Evolutionary conservation across 495 filamentous ascomycete species (phyloP).

Genomic region (Penicilliopsis zonata): DNA sequence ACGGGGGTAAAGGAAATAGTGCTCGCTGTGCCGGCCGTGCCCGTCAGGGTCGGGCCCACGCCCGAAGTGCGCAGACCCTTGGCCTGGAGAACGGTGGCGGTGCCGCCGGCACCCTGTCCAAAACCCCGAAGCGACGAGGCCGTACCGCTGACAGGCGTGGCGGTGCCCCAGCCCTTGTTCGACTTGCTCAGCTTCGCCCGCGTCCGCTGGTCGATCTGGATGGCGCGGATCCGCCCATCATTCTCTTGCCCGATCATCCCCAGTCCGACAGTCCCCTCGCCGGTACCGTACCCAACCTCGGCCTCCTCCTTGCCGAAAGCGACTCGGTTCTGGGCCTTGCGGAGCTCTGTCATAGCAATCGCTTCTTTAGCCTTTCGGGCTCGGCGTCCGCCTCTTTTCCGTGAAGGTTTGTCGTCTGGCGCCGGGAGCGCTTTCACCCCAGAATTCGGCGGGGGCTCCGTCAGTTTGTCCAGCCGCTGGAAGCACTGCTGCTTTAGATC

Average conservation of each 20-base stretch:
- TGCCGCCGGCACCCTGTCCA: constrained; percentile 49
- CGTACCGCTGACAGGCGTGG: constrained; percentile 47
- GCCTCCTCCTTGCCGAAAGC: constrained; percentile 93
- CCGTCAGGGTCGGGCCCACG: constrained; percentile 52
- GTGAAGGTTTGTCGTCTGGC: constrained; percentile 87
- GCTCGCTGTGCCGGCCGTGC: constrained; percentile 61
- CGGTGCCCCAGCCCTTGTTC: constrained; percentile 88
- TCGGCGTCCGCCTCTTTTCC: constrained; percentile 85
- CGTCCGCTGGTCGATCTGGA: constrained; percentile 88
- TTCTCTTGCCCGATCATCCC: constrained; percentile 90
- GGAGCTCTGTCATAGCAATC: constrained; percentile 90
- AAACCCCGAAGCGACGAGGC: constrained; percentile 72
- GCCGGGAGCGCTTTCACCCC: constrained; percentile 80
- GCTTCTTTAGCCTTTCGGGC: constrained; percentile 96
- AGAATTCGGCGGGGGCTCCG: constrained; percentile 86
- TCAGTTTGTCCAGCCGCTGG: constrained; percentile 84
- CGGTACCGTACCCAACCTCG: constrained; percentile 83
- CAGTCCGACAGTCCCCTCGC: constrained; percentile 75
- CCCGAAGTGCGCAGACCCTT: constrained; percentile 66
- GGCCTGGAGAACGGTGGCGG: constrained; percentile 52
- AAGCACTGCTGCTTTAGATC: constrained; percentile 75
- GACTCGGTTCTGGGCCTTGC: constrained; percentile 93
- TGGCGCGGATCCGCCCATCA: constrained; percentile 72
- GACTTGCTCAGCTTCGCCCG: constrained; percentile 86
- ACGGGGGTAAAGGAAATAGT: constrained; percentile 88